Conservation (phyloP, 176 grass and related monocot species). For the Oryza glaberrima region DNA sequence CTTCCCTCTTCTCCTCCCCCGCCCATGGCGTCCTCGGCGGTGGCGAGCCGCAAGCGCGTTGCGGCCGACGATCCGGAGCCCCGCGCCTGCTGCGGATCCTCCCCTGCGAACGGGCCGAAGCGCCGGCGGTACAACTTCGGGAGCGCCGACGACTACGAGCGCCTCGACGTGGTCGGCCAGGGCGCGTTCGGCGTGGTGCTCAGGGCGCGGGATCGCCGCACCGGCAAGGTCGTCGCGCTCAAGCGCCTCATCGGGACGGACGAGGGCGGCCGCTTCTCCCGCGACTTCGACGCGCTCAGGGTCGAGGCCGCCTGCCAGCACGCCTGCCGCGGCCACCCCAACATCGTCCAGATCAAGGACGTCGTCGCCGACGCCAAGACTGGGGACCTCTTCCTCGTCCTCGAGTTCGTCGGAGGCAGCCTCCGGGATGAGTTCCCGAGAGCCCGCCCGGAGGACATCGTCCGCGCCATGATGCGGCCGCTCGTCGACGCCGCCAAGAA, state of each 20-base stretch:
- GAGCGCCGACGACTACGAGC: too few species aligned
- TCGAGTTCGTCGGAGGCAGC: not conserved
- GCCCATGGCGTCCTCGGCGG: too few species aligned
- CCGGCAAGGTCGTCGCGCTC: constrained; percentile 5
- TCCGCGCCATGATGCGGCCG: constrained; percentile 7
- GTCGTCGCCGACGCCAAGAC: not conserved
- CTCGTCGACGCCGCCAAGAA: constrained; percentile 10
- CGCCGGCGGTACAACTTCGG: not conserved
- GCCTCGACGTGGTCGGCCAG: not conserved
- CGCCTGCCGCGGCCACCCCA: constrained; percentile 1
- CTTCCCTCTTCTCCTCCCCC: too few species aligned
- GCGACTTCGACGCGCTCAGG: not conserved
- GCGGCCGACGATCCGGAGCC: not conserved
- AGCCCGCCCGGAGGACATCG: not conserved
- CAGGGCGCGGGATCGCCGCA: constrained; percentile 12
- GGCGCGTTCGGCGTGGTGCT: not conserved
- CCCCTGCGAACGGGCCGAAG: not conserved
- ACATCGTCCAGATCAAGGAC: not conserved
- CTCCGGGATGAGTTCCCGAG: not conserved
- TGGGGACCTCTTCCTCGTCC: not conserved
- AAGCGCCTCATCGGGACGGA: not conserved
- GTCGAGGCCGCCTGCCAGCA: not conserved
- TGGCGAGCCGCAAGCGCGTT: constrained; percentile 1
- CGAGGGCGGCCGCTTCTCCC: not conserved
- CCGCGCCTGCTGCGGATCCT: not conserved